Evolutionary conservation across 1,284 basidiomycete species (phyloP).

Genomic region (Ustilago nuda): DNA sequence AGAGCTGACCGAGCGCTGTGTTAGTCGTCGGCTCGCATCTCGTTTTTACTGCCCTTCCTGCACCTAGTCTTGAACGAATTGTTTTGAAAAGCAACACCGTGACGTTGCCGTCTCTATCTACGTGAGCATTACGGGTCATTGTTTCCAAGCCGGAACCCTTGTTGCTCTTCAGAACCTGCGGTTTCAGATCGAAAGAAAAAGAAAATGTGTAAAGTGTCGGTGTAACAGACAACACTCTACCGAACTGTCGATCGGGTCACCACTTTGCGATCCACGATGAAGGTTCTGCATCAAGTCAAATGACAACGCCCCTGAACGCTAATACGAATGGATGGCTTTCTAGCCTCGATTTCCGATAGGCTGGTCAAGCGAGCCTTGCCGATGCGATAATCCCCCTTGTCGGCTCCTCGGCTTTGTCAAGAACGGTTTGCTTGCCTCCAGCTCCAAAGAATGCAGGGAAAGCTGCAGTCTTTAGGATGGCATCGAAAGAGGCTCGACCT

Average conservation of each 20-base stretch:
- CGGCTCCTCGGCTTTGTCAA: no score
- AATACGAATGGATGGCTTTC: no score
- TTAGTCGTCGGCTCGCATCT: not conserved
- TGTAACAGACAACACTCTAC: not conserved
- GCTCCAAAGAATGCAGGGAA: not conserved
- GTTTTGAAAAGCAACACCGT: not conserved
- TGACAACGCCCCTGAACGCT: not conserved
- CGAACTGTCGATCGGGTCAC: not conserved
- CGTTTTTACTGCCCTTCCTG: not conserved
- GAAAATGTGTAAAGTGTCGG: not conserved
- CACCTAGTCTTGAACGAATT: no score
- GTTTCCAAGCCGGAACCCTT: no score
- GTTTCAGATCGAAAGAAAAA: not conserved
- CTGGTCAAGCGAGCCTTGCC: not conserved
- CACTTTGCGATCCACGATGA: not conserved
- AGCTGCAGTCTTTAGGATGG: slow-evolving; percentile 5
- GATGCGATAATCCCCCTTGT: no score
- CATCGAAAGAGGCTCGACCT: not conserved
- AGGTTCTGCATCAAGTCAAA: no score
- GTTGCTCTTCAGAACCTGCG: not conserved
- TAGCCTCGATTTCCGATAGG: no score
- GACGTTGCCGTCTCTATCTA: not conserved
- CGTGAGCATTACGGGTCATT: no score
- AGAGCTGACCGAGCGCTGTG: not conserved
- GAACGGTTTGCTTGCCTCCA: no score